These are phyloP conservation scores for Lentinula aciculospora DNA, from an alignment of 768 basidiomycete species.

Conservation along the genomic window DNA sequence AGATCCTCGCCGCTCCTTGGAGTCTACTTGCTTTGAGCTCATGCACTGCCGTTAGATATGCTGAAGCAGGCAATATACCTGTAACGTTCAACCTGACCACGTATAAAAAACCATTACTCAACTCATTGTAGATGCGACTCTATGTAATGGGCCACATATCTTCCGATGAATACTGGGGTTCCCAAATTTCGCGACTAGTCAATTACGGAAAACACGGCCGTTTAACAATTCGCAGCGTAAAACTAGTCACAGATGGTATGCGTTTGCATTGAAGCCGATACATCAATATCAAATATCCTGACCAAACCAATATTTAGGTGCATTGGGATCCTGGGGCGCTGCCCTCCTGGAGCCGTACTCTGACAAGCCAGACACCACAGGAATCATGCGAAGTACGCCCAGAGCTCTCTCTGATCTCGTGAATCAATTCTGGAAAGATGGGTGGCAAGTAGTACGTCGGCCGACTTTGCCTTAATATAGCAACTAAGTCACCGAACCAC, in stretches of 20 bases:
- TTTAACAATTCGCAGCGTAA: slow-evolving; percentile 60
- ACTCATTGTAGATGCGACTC: slow-evolving; percentile 41
- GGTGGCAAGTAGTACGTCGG: slow-evolving; percentile 76
- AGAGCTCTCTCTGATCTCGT: slow-evolving; percentile 50
- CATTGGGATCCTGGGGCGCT: slow-evolving; percentile 89
- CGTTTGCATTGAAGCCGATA: background rate
- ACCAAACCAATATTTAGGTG: slow-evolving; percentile 54
- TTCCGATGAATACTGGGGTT: slow-evolving; percentile 62
- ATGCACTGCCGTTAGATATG: slow-evolving; percentile 42
- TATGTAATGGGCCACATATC: slow-evolving; percentile 55
- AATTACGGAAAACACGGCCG: slow-evolving; percentile 52
- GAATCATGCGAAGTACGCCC: slow-evolving; percentile 60
- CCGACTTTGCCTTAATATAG: no score
- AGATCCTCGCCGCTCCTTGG: slow-evolving; percentile 13
- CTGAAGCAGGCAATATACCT: slow-evolving; percentile 62
- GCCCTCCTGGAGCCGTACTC: slow-evolving; percentile 83
- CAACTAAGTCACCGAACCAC: slow-evolving; percentile 5
- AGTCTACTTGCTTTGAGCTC: background rate
- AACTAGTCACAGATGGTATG: slow-evolving; percentile 73
- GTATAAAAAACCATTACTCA: background rate
- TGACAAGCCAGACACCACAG: slow-evolving; percentile 66
- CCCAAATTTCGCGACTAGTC: slow-evolving; percentile 49
- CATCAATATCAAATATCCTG: background rate
- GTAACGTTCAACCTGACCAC: slow-evolving; percentile 30
- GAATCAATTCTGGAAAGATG: slow-evolving; percentile 60